phyloP scores from a whole-genome alignment of 208 protist species.

The Acanthamoeba divionensis region DNA sequence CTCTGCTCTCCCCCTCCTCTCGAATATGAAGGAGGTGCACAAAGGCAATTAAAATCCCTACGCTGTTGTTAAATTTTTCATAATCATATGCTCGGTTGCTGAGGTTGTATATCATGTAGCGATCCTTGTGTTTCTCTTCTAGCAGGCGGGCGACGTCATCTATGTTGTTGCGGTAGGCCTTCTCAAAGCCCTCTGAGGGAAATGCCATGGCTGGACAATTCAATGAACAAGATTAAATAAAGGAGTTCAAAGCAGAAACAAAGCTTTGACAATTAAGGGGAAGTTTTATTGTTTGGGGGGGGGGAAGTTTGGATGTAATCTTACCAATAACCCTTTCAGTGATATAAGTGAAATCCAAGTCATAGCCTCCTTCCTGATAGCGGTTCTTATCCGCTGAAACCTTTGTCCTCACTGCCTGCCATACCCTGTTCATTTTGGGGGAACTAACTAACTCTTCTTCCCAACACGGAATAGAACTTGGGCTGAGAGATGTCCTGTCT shows the following conservation, averaged over 20 bases:
- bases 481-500: no score
- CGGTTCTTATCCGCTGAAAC: conserved; percentile 84
- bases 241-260: no score
- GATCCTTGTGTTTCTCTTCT: conserved; percentile 4
- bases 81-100: conserved; percentile 58
- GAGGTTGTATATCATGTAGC: conserved; percentile 65
- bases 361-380: conserved; percentile 82
- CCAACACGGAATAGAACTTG: no score
- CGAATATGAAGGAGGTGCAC: not conserved
- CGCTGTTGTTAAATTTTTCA: conserved; percentile 54
- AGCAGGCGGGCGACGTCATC: conserved; percentile 57
- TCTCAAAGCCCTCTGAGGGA: conserved; percentile 56
- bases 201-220: conserved; percentile 58
- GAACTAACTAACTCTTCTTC: no score
- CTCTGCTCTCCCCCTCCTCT: not conserved
- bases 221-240: not conserved
- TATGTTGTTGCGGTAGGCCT: conserved; percentile 59
- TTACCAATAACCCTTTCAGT: conserved; percentile 70
- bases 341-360: conserved; percentile 92
- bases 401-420: conserved; percentile 66
- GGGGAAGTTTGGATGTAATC: not conserved
- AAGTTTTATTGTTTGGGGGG: not conserved
- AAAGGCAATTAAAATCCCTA: not conserved
- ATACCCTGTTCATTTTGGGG: conserved; percentile 32
- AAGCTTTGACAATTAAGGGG: no score